Conservation (phyloP, 352 stramenopile species). For the Pythium aquatile region DNA sequence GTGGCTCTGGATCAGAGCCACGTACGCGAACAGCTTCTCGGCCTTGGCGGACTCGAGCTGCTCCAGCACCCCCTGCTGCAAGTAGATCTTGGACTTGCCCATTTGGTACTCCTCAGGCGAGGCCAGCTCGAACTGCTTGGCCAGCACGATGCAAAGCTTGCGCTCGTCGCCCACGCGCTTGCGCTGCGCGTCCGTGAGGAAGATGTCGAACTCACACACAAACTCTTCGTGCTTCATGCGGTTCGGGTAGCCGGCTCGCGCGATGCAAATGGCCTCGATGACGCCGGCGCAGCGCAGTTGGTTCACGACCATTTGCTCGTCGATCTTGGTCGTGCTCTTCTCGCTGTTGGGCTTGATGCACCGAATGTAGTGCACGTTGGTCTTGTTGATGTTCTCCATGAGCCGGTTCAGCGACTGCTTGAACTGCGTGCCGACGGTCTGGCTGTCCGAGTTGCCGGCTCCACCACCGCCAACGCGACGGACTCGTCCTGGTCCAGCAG, state of each 20-base stretch:
- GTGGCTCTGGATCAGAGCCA: slow-evolving; percentile 56
- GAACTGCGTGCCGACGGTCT: slow-evolving; percentile 82
- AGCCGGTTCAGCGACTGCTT: slow-evolving; percentile 63
- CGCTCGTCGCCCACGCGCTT: slow-evolving; percentile 21
- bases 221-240: slow-evolving; percentile 78
- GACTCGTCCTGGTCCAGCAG: slow-evolving; percentile 10
- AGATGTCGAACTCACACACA: slow-evolving; percentile 62
- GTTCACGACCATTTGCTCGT: slow-evolving; percentile 73
- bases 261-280: slow-evolving; percentile 77
- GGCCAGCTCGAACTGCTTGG: slow-evolving; percentile 60
- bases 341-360: slow-evolving; percentile 85
- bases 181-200: slow-evolving; percentile 43
- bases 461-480: slow-evolving; percentile 10
- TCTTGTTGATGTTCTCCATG: slow-evolving; percentile 74
- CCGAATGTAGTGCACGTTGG: slow-evolving; percentile 77
- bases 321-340: slow-evolving; percentile 61
- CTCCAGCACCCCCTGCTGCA: slow-evolving; percentile 81
- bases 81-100: slow-evolving; percentile 83
- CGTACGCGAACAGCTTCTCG: slow-evolving; percentile 64
- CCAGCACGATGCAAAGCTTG: slow-evolving; percentile 52
- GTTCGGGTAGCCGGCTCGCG: slow-evolving; percentile 76
- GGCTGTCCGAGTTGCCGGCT: slow-evolving; percentile 26
- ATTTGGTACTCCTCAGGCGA: slow-evolving; percentile 76
- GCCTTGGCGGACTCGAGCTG: slow-evolving; percentile 62
- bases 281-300: slow-evolving; percentile 81